Evolutionary conservation across 1,284 basidiomycete genomes (phyloP).

Genomic region (Pulveroboletus sp.): DNA sequence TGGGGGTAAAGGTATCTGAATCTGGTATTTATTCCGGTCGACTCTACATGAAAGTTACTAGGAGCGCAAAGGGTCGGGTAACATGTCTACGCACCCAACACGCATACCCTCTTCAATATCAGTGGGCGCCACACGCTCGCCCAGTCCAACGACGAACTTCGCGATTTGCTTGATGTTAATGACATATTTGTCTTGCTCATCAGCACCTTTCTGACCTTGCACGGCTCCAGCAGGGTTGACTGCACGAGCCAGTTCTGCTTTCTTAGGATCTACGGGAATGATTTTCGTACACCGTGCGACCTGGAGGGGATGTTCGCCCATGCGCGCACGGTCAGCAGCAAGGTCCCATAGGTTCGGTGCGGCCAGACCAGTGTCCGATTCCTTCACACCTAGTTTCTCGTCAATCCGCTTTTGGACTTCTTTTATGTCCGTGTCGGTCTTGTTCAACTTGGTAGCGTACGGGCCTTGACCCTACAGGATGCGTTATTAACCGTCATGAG

Average conservation of each 20-base stretch:
- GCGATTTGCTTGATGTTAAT: slow-evolving; percentile 99
- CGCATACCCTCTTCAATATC: slow-evolving; percentile 99
- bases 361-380: slow-evolving; percentile 96
- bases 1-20: slow-evolving; percentile 99
- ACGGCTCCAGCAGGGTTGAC: slow-evolving; percentile 72
- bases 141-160: slow-evolving; percentile 97
- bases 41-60: slow-evolving; percentile 49
- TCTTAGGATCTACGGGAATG: slow-evolving; percentile 77
- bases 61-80: not conserved
- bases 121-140: slow-evolving; percentile 94
- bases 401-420: slow-evolving; percentile 97
- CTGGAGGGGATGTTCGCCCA: slow-evolving; percentile 92
- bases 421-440: slow-evolving; percentile 91
- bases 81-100: slow-evolving; percentile 75
- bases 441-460: slow-evolving; percentile 88
- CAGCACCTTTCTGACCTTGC: slow-evolving; percentile 86
- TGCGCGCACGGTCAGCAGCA: slow-evolving; percentile 83
- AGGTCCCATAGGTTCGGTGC: slow-evolving; percentile 97
- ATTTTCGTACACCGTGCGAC: slow-evolving; percentile 99
- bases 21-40: slow-evolving; percentile 96
- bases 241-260: slow-evolving; percentile 71
- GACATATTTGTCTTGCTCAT: slow-evolving; percentile 98
- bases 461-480: slow-evolving; percentile 89
- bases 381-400: slow-evolving; percentile 97
- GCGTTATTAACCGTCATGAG: not conserved